Evolutionary conservation across 1,139 yeast genomes (phyloP).

Genomic region (Pichia sp.): DNA sequence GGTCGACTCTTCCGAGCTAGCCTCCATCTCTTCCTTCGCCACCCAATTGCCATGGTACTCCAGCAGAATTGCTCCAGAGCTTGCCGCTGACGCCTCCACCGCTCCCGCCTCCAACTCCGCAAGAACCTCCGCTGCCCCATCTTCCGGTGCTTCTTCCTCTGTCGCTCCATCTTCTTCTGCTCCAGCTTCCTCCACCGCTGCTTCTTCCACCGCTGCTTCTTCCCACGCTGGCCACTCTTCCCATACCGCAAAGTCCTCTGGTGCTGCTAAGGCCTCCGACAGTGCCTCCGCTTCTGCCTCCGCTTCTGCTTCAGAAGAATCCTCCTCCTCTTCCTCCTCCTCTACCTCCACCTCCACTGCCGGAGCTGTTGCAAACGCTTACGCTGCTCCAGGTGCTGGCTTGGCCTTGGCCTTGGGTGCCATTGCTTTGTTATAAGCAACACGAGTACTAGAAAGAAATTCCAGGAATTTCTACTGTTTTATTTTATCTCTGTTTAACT

Average conservation of each 20-base stretch:
- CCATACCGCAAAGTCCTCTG: too few relatives aligned
- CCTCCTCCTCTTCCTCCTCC: slow-evolving; percentile 14
- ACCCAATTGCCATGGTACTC: slow-evolving; percentile 44
- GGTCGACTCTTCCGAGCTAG: slow-evolving; percentile 28
- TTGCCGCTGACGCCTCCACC: slow-evolving; percentile 20
- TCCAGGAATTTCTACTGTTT: background rate
- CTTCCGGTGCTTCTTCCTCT: slow-evolving; percentile 26
- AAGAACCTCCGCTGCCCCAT: slow-evolving; percentile 19
- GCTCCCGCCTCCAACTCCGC: slow-evolving; percentile 24
- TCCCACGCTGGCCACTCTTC: slow-evolving; percentile 19
- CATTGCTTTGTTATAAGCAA: slow-evolving; percentile 21
- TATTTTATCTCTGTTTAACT: background rate
- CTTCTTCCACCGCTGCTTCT: slow-evolving; percentile 15
- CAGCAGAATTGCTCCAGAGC: slow-evolving; percentile 34
- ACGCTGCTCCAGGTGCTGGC: slow-evolving; percentile 18
- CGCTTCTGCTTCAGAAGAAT: background rate
- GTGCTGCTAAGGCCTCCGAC: background rate
- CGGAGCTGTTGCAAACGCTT: slow-evolving; percentile 20
- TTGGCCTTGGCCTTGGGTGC: slow-evolving; percentile 21
- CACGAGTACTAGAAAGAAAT: too few relatives aligned
- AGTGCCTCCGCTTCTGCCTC: background rate
- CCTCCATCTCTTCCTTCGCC: slow-evolving; percentile 32
- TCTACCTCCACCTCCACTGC: slow-evolving; percentile 14
- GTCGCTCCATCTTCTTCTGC: slow-evolving; percentile 22
- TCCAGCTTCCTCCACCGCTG: slow-evolving; percentile 20